phyloP scores from a whole-genome alignment of 768 basidiomycete species.

The Trametes cinnabarina region DNA sequence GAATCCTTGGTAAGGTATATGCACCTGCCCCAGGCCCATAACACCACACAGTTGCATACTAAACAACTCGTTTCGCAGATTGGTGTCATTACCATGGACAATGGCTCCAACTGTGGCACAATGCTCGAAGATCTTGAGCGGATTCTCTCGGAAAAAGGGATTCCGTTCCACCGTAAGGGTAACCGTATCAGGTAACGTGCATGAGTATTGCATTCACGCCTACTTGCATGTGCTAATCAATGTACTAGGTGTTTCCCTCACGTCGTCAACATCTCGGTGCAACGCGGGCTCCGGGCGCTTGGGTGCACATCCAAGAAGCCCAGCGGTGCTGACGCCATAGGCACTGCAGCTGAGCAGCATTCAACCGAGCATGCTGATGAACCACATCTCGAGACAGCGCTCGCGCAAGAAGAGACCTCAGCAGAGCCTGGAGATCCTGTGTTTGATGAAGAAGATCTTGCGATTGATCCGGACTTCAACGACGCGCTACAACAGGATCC shows the following conservation, averaged over 20 bases:
- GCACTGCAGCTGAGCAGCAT: not conserved
- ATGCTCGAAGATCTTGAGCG: constrained; percentile 29
- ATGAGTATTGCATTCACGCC: no score
- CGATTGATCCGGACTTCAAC: not conserved
- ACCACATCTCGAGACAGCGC: no score
- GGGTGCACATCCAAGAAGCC: not conserved
- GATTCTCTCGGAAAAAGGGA: constrained; percentile 18
- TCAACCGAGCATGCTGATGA: no score
- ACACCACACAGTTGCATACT: no score
- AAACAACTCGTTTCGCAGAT: not conserved
- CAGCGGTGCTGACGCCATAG: not conserved
- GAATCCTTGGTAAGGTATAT: not conserved
- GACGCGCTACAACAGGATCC: not conserved
- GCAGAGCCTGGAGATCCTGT: not conserved
- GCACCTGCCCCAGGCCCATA: not conserved
- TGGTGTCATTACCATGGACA: constrained; percentile 36
- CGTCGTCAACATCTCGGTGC: not conserved
- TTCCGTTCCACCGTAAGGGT: constrained; percentile 3
- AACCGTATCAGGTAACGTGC: not conserved
- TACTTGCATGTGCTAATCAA: not conserved
- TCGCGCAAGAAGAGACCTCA: no score
- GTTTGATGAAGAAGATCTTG: not conserved
- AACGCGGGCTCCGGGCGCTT: not conserved
- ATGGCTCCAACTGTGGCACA: constrained; percentile 37
- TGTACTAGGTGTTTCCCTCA: not conserved